Evolutionary conservation across 495 filamentous ascomycete genomes (phyloP).

Genomic region (Aspergillus steynii): DNA sequence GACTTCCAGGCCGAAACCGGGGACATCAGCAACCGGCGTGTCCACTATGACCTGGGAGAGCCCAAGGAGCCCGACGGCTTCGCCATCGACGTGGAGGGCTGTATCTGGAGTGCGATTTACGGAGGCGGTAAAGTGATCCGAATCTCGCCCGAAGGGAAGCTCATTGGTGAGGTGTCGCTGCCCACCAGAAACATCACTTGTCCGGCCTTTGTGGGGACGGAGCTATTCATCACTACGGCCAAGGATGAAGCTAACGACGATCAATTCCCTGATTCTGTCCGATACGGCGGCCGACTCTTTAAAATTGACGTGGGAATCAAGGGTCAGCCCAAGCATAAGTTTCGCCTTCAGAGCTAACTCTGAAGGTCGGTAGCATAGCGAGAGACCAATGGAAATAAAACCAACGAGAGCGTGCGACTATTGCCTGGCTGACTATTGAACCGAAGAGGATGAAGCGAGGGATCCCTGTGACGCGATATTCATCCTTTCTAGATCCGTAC

Average conservation of each 20-base stretch:
- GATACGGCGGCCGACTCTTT: constrained; percentile 66
- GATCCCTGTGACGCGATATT: neutral
- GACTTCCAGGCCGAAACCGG: constrained; percentile 69
- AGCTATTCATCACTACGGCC: constrained; percentile 75
- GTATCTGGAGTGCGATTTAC: constrained; percentile 78
- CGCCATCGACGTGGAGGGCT: constrained; percentile 69
- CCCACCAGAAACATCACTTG: constrained; percentile 73
- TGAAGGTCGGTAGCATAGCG: constrained; percentile 1
- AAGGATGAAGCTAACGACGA: constrained; percentile 56
- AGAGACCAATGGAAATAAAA: neutral
- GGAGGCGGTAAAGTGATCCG: constrained; percentile 68
- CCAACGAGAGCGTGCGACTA: neutral
- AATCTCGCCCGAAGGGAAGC: constrained; percentile 61
- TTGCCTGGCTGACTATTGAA: neutral
- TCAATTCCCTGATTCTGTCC: constrained; percentile 54
- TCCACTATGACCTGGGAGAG: constrained; percentile 42
- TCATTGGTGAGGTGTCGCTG: constrained; percentile 65
- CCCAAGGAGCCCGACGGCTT: constrained; percentile 71
- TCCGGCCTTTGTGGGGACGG: constrained; percentile 69
- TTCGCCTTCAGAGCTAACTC: constrained; percentile 33
- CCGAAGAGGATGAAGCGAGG: neutral
- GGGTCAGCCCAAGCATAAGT: constrained; percentile 58
- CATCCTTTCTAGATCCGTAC: neutral
- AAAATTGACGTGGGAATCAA: constrained; percentile 65
- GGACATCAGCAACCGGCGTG: constrained; percentile 62